A percentile compares a stretch with the other conserved stretches of the same genome.
These are phyloP conservation scores for Penicillium canescens DNA, from an alignment of 495 filamentous ascomycete species.

Conservation along the genomic window DNA sequence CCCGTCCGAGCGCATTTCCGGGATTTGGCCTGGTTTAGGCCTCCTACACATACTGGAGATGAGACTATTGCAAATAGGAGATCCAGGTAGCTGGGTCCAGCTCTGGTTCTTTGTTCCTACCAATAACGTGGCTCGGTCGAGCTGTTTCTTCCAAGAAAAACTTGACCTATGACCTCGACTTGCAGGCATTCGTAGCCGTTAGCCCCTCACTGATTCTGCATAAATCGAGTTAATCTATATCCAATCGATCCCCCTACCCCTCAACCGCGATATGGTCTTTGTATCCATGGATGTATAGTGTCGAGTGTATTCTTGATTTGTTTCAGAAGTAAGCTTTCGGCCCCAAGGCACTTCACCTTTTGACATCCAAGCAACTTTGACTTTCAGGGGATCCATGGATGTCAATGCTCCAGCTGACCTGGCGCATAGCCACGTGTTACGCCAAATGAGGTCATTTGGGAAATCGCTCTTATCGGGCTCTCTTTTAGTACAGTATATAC, in stretches of 20 bases:
- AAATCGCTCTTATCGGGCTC: background rate
- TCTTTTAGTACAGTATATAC: no score
- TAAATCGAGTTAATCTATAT: background rate
- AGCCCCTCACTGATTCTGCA: background rate
- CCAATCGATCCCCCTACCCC: conserved; percentile 4
- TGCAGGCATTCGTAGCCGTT: background rate
- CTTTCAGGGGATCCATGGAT: background rate
- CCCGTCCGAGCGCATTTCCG: conserved; percentile 6
- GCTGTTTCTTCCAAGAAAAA: no score
- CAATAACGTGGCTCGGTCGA: background rate
- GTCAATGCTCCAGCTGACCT: background rate
- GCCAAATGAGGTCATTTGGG: conserved; percentile 5
- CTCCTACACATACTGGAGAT: no score
- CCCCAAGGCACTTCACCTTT: background rate
- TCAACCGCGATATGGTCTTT: background rate
- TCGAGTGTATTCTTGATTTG: background rate
- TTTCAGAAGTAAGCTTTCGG: conserved; percentile 4
- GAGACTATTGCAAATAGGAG: background rate
- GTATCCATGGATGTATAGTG: background rate
- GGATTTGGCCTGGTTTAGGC: background rate
- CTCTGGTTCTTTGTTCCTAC: background rate
- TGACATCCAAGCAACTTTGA: background rate
- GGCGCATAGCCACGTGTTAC: conserved; percentile 1
- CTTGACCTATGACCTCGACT: background rate
- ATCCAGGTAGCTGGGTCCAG: background rate